Percentiles rank a stretch among this genome's conserved stretches.
Conservation (phyloP, 805 yeast genomes). For the Candida pseudoglaebosa region DNA sequence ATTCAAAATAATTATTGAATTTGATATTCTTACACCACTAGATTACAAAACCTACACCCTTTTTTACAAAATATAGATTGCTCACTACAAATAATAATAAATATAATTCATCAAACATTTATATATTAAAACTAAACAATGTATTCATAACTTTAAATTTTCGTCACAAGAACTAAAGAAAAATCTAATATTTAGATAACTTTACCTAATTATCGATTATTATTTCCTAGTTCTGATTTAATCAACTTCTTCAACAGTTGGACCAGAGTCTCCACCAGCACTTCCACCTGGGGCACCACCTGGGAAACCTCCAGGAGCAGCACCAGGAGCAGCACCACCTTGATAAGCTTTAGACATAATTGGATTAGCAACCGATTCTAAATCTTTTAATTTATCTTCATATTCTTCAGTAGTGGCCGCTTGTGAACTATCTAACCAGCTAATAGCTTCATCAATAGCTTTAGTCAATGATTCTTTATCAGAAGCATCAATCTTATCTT, state of each 20-base stretch:
- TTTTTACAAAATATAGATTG: no score
- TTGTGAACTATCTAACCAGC: constrained; percentile 37
- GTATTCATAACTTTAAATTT: background rate
- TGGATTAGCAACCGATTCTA: constrained; percentile 38
- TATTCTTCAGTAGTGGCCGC: constrained; percentile 41
- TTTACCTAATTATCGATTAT: background rate
- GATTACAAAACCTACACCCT: no score
- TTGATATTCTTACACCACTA: no score
- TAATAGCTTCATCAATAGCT: constrained; percentile 39
- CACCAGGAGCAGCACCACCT: constrained; percentile 22
- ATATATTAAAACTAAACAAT: constrained; percentile 1
- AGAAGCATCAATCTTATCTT: constrained; percentile 38
- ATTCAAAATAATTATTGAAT: constrained; percentile 1
- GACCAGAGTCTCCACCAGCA: constrained; percentile 31
- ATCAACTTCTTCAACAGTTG: constrained; percentile 41
- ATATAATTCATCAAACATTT: background rate
- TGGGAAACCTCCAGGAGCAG: constrained; percentile 25
- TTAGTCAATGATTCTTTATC: constrained; percentile 52
- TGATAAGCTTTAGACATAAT: constrained; percentile 31
- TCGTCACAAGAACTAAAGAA: background rate
- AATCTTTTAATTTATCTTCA: constrained; percentile 37
- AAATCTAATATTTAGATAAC: no score
- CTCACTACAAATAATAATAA: background rate
- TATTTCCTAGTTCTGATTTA: constrained; percentile 16
- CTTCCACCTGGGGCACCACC: constrained; percentile 32